Conservation (phyloP, 2,329 filamentous ascomycete genomes). For the Arthroderma sp. region DNA sequence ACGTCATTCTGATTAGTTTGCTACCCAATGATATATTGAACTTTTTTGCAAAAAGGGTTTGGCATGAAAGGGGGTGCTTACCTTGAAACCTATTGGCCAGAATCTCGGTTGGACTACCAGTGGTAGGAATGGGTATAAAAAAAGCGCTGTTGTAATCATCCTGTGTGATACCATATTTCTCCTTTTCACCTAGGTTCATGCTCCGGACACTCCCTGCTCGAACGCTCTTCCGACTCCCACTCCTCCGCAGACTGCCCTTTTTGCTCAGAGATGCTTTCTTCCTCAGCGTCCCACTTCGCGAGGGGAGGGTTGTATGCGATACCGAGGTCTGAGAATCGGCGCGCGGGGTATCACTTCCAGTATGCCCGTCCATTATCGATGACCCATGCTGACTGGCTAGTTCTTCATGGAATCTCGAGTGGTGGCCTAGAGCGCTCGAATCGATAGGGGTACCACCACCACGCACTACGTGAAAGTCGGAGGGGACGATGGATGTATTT, state of each 20-base stretch:
- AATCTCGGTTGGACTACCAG: slow-evolving; percentile 74
- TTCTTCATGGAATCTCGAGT: slow-evolving; percentile 28
- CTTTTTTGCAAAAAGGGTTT: neutral
- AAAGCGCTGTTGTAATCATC: slow-evolving; percentile 71
- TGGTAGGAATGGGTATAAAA: slow-evolving; percentile 76
- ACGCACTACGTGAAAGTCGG: slow-evolving; percentile 24
- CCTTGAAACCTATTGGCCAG: slow-evolving; percentile 81
- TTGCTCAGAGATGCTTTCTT: slow-evolving; percentile 73
- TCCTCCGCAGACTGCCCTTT: slow-evolving; percentile 61
- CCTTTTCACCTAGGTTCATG: slow-evolving; percentile 54
- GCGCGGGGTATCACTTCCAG: slow-evolving; percentile 2
- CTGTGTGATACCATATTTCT: slow-evolving; percentile 31
- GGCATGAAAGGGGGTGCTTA: slow-evolving; percentile 30
- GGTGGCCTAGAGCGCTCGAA: slow-evolving; percentile 19
- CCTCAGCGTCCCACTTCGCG: slow-evolving; percentile 62
- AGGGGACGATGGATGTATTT: slow-evolving; percentile 16
- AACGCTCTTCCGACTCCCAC: slow-evolving; percentile 65
- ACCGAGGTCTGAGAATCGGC: slow-evolving; percentile 31
- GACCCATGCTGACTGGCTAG: slow-evolving; percentile 25
- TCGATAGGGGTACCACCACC: slow-evolving; percentile 19
- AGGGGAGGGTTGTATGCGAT: slow-evolving; percentile 23
- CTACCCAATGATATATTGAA: neutral
- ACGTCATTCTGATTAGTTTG: neutral
- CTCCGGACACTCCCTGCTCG: slow-evolving; percentile 79
- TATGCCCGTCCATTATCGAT: slow-evolving; percentile 17